Conservation (phyloP, 169 alveolate species). For the Perkinsus olseni region DNA sequence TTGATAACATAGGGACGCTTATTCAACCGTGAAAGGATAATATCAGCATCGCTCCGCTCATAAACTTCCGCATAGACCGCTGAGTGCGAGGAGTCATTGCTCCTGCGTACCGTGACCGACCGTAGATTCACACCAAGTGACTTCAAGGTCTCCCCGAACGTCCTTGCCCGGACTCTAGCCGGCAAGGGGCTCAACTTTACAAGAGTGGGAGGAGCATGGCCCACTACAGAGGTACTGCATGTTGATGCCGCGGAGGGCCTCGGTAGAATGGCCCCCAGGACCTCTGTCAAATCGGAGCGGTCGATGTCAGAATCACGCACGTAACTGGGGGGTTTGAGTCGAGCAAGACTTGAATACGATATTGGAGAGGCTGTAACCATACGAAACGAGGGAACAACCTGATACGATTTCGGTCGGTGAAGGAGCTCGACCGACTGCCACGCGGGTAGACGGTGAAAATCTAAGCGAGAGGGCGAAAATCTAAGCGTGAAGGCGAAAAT, state of each 20-base stretch:
- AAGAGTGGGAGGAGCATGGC: not conserved
- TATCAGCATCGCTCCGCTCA: not conserved
- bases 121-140: not conserved
- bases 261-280: not conserved
- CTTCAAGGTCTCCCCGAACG: not conserved
- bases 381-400: not conserved
- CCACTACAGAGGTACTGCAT: no score
- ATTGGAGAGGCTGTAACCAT: not conserved
- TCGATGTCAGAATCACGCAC: not conserved
- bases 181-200: not conserved
- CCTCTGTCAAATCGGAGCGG: not conserved
- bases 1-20: not conserved
- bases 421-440: not conserved
- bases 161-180: not conserved
- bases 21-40: not conserved
- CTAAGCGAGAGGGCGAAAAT: no score
- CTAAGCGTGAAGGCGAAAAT: no score
- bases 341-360: not conserved
- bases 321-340: not conserved
- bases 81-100: not conserved
- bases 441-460: no score
- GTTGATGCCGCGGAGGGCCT: no score
- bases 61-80: not conserved
- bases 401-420: not conserved
- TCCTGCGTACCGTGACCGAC: not conserved